A percentile compares a stretch with the other conserved stretches of the same genome.
These are phyloP conservation scores for Yarrowia keelungensis DNA, from an alignment of 805 yeast genomes.

Conservation along the genomic window DNA sequence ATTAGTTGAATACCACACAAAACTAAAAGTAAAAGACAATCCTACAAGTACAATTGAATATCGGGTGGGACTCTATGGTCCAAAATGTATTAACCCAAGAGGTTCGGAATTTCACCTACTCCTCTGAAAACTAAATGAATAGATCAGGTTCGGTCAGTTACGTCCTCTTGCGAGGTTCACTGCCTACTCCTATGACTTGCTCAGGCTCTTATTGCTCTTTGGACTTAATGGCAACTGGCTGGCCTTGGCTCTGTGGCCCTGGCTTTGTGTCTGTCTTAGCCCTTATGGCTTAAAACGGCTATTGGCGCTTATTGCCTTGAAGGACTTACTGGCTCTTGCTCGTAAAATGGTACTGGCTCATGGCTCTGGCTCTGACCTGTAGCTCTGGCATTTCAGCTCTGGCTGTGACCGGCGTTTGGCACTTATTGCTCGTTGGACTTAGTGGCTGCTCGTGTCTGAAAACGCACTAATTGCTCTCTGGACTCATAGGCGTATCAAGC, in stretches of 20 bases:
- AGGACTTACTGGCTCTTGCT: background rate
- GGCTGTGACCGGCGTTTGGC: too few relatives aligned
- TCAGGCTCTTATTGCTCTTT: background rate
- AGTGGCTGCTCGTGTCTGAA: background rate
- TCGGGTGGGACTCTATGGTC: constrained; percentile 8
- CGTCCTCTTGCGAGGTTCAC: background rate
- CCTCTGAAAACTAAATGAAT: constrained; percentile 2
- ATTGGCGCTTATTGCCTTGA: background rate
- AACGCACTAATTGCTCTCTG: background rate
- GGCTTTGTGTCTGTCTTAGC: background rate
- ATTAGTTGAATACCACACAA: too few relatives aligned
- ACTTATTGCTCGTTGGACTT: too few relatives aligned
- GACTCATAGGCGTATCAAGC: background rate
- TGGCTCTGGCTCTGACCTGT: background rate
- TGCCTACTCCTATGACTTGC: constrained; percentile 1
- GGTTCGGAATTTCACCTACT: constrained; percentile 10
- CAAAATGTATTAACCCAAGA: constrained; percentile 5
- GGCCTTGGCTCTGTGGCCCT: too few relatives aligned
- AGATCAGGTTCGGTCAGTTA: constrained; percentile 5
- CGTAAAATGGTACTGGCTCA: background rate
- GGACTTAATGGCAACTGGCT: background rate
- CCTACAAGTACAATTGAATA: background rate
- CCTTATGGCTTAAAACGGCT: background rate
- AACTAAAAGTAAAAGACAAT: too few relatives aligned
- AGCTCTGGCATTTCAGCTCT: too few relatives aligned